Evolutionary conservation across 768 basidiomycete genomes (phyloP).

Genomic region (Agaricus subrufescens): DNA sequence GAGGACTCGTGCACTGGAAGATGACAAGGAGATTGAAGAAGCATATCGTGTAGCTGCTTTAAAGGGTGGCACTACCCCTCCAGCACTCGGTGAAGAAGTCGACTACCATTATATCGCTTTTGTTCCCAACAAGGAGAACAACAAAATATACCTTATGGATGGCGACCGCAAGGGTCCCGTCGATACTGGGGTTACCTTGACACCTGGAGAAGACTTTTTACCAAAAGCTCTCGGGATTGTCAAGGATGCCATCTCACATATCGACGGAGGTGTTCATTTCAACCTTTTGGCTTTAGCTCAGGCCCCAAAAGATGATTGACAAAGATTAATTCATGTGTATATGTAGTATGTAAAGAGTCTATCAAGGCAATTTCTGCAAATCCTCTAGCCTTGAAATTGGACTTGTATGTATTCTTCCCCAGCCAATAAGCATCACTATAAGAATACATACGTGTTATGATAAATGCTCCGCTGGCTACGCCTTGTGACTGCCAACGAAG

Average conservation of each 20-base stretch:
- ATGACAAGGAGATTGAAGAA: slow-evolving; percentile 21
- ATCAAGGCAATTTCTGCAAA: too few species aligned
- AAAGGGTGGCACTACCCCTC: slow-evolving; percentile 25
- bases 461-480: too few species aligned
- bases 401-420: too few species aligned
- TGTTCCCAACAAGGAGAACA: slow-evolving; percentile 23
- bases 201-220: slow-evolving; percentile 21
- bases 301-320: not conserved
- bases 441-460: not conserved
- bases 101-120: slow-evolving; percentile 30
- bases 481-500: not conserved
- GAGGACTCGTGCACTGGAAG: slow-evolving; percentile 26
- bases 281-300: slow-evolving; percentile 21
- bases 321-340: not conserved
- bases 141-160: slow-evolving; percentile 29
- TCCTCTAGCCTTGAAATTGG: too few species aligned
- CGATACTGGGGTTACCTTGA: slow-evolving; percentile 17
- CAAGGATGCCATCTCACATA: slow-evolving; percentile 19
- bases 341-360: not conserved
- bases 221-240: slow-evolving; percentile 17
- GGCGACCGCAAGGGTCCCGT: slow-evolving; percentile 27
- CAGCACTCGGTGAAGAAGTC: slow-evolving; percentile 24
- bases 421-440: not conserved
- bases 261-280: slow-evolving; percentile 20
- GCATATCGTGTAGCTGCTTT: slow-evolving; percentile 24